Evolutionary conservation across 2,329 filamentous ascomycete genomes (phyloP).

Genomic region (Graphiopsis chlorocephala): DNA sequence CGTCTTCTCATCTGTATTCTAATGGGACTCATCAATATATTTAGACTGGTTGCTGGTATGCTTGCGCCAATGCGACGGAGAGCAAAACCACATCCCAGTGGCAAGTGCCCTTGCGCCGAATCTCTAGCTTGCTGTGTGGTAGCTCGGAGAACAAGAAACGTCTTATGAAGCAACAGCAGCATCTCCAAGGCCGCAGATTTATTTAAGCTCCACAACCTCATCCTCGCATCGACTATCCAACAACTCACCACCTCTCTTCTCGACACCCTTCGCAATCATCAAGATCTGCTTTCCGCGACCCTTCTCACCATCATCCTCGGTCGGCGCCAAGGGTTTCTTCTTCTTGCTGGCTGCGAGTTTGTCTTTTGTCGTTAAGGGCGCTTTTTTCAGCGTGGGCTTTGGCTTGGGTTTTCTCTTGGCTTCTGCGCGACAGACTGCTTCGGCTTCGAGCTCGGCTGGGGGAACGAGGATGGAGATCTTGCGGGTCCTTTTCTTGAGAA

Average conservation of each 20-base stretch:
- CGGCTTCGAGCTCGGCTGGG: neutral
- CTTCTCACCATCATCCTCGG: neutral
- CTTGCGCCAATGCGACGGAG: neutral
- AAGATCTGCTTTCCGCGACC: neutral
- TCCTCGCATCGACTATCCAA: slow-evolving; percentile 8
- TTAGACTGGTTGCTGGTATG: neutral
- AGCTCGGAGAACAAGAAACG: neutral
- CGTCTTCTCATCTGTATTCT: slow-evolving; percentile 90
- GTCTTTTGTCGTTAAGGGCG: neutral
- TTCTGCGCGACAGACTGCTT: slow-evolving; percentile 5
- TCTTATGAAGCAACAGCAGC: neutral
- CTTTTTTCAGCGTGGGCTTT: neutral
- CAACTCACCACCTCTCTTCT: slow-evolving; percentile 6
- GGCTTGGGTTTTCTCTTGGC: neutral
- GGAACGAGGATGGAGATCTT: neutral
- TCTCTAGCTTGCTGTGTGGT: neutral
- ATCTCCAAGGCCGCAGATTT: neutral
- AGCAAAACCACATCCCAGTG: neutral
- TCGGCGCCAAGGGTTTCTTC: neutral
- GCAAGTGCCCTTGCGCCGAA: neutral
- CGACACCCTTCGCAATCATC: slow-evolving; percentile 15
- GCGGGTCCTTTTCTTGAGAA: slow-evolving; percentile 4
- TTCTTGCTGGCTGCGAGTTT: neutral
- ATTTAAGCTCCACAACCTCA: neutral
- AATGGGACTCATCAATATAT: neutral